These are phyloP conservation scores for Spinacia oleracea DNA, from an alignment of 179 eudicot genomes.

Conservation along the genomic window DNA sequence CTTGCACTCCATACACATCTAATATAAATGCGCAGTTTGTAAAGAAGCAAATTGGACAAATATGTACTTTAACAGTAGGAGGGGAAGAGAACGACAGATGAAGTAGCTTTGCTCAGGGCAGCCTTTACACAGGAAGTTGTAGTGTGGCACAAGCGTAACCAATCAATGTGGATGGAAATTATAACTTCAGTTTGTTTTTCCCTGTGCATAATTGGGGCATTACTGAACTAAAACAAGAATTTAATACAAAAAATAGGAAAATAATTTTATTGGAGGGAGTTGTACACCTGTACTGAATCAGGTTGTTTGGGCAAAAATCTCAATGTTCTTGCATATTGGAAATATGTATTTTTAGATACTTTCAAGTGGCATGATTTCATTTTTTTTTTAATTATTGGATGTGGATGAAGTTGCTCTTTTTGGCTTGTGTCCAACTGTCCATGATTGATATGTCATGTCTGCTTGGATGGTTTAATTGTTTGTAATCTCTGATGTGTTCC, in stretches of 20 bases:
- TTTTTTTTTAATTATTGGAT: background rate
- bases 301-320: background rate
- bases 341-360: background rate
- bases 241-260: background rate
- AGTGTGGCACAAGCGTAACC: slow-evolving; percentile 98
- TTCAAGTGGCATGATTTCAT: background rate
- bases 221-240: background rate
- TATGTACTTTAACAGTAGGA: too few relatives aligned
- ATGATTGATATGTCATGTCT: background rate
- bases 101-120: slow-evolving; percentile 79
- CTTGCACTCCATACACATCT: too few relatives aligned
- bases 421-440: background rate
- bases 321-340: background rate
- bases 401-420: background rate
- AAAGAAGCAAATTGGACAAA: too few relatives aligned
- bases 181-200: background rate
- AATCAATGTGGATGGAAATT: slow-evolving; percentile 16
- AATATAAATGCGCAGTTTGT: too few relatives aligned
- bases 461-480: background rate
- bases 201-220: background rate
- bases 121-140: slow-evolving; percentile 96
- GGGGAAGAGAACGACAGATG: slow-evolving; percentile 88
- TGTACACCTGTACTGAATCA: background rate
- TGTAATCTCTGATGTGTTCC: background rate
- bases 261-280: background rate